Evolutionary conservation across 169 alveolate genomes (phyloP).

Genomic region (Theileria annulata): DNA sequence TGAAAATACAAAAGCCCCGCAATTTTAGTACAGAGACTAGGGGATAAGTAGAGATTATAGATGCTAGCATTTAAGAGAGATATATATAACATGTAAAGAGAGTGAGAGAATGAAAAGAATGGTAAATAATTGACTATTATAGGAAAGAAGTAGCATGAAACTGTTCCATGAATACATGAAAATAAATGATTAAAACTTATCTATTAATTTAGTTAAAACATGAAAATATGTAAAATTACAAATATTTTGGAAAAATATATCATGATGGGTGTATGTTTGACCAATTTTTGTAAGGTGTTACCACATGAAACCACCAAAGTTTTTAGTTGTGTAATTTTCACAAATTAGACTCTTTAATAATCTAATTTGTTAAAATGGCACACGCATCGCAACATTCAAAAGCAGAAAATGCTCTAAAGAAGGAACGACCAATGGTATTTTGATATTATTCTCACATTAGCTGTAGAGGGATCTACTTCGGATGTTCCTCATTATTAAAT

Average conservation of each 20-base stretch:
- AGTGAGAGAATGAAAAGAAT: not conserved
- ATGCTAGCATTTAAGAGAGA: not conserved
- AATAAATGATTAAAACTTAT: too few species aligned
- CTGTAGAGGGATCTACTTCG: slow-evolving; percentile 25
- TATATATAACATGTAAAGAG: not conserved
- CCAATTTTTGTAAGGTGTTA: not conserved
- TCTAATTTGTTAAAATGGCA: not conserved
- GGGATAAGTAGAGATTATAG: not conserved
- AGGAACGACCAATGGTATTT: slow-evolving; percentile 5
- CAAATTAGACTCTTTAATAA: not conserved
- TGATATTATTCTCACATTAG: not conserved
- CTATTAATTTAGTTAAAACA: not conserved
- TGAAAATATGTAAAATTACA: not conserved
- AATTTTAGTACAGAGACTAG: not conserved
- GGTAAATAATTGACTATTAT: not conserved
- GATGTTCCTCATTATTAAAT: slow-evolving; percentile 28
- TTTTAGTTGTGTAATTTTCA: not conserved
- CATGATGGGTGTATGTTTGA: not conserved
- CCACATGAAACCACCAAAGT: not conserved
- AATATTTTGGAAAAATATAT: not conserved
- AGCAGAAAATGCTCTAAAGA: not conserved
- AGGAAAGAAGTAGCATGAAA: not conserved
- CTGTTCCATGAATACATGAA: not conserved
- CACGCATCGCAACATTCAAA: not conserved
- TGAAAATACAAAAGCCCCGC: not conserved